Conservation (phyloP, 192 early-diverging fungal species). For the Dissophora globulifera region DNA sequence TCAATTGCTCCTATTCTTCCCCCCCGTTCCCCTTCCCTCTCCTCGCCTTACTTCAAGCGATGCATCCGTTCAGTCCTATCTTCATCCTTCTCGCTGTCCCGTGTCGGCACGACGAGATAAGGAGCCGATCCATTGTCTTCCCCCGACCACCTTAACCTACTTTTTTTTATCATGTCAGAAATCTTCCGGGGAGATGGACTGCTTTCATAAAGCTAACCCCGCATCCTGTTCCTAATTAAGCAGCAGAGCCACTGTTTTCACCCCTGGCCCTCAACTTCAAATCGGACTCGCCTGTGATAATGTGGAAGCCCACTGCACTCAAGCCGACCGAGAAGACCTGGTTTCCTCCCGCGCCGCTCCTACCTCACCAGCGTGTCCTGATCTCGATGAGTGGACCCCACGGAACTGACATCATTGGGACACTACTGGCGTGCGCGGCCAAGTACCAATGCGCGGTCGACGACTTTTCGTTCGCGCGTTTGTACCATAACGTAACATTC, state of each 20-base stretch:
- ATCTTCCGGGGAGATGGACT: constrained; percentile 7
- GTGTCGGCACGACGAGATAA: neutral
- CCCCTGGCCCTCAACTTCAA: constrained; percentile 42
- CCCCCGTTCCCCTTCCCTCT: neutral
- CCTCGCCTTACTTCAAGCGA: no score
- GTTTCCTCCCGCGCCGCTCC: constrained; percentile 60
- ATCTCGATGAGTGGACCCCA: constrained; percentile 87
- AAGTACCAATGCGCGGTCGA: constrained; percentile 80
- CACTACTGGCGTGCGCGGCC: constrained; percentile 78
- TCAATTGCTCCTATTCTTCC: neutral
- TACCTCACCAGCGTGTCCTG: constrained; percentile 80
- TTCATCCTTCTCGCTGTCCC: no score
- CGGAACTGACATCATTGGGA: constrained; percentile 92
- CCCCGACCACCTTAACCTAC: neutral
- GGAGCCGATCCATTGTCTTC: no score
- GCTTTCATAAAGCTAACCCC: neutral
- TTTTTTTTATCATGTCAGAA: no score
- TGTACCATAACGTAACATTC: constrained; percentile 96
- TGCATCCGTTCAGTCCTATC: neutral
- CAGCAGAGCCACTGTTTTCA: constrained; percentile 27
- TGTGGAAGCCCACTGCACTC: constrained; percentile 28
- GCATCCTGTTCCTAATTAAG: neutral
- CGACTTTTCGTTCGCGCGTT: constrained; percentile 88
- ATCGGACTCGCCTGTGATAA: constrained; percentile 38
- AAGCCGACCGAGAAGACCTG: constrained; percentile 47